These are phyloP conservation scores for Pseudogymnoascus pannorum DNA, from an alignment of 2,329 filamentous ascomycete species.

Conservation along the genomic window DNA sequence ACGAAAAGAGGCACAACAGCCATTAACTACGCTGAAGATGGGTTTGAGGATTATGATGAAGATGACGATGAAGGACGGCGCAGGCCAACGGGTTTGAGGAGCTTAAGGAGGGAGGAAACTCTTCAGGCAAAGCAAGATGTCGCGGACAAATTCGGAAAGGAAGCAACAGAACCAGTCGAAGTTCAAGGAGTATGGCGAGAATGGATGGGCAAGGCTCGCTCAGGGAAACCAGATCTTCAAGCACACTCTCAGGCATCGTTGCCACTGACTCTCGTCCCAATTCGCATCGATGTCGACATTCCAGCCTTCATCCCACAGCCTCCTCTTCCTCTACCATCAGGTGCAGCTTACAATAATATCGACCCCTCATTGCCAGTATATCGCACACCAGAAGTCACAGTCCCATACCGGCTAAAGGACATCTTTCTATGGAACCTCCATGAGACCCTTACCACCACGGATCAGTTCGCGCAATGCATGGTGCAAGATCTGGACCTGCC, in stretches of 20 bases:
- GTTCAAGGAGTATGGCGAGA: constrained; percentile 89
- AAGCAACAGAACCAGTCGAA: constrained; percentile 69
- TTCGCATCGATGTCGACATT: constrained; percentile 92
- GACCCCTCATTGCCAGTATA: constrained; percentile 74
- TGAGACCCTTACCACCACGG: constrained; percentile 86
- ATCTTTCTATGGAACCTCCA: constrained; percentile 98
- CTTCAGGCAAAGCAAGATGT: constrained; percentile 56
- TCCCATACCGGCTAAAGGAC: constrained; percentile 83
- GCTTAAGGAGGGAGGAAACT: constrained; percentile 68
- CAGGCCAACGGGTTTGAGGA: constrained; percentile 73
- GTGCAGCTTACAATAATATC: constrained; percentile 48
- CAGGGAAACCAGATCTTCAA: constrained; percentile 50
- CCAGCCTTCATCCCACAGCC: constrained; percentile 64
- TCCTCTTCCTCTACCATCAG: constrained; percentile 56
- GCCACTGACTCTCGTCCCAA: constrained; percentile 85
- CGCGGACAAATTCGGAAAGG: constrained; percentile 74
- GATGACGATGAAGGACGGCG: constrained; percentile 66
- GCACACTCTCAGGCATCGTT: constrained; percentile 63
- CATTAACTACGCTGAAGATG: constrained; percentile 97
- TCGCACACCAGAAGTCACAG: constrained; percentile 68
- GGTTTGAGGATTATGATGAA: constrained; percentile 77
- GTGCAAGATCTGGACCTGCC: constrained; percentile 92
- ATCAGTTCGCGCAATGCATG: constrained; percentile 85
- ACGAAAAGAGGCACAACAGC: constrained; percentile 95
- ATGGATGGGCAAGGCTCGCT: constrained; percentile 75